Evolutionary conservation across 768 basidiomycete genomes (phyloP).

Genomic region (Phaffia australis): DNA sequence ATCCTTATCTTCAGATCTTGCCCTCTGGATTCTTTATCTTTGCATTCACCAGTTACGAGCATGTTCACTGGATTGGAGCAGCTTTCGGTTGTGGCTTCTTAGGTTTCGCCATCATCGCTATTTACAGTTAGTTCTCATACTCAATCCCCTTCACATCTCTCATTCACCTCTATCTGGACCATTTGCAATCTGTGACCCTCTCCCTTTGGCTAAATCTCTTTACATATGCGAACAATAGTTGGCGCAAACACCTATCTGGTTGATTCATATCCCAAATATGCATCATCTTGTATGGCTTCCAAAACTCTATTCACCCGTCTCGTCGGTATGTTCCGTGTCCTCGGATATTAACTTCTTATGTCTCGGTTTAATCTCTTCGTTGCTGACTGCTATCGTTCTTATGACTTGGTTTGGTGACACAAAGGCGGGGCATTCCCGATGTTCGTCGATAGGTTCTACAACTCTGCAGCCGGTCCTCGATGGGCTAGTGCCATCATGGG

Average conservation of each 20-base stretch:
- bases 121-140: slow-evolving; percentile 4
- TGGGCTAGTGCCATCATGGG: slow-evolving; percentile 13
- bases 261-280: slow-evolving; percentile 18
- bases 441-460: slow-evolving; percentile 20
- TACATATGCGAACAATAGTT: neutral
- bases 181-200: neutral
- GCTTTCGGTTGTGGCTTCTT: slow-evolving; percentile 13
- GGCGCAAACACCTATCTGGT: slow-evolving; percentile 19
- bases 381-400: neutral
- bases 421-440: slow-evolving; percentile 19
- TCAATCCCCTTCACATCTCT: neutral
- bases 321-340: too few species aligned
- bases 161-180: neutral
- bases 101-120: slow-evolving; percentile 13
- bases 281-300: slow-evolving; percentile 21
- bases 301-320: slow-evolving; percentile 14
- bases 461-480: slow-evolving; percentile 6
- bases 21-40: slow-evolving; percentile 25
- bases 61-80: slow-evolving; percentile 23
- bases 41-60: slow-evolving; percentile 12
- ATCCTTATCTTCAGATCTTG: neutral
- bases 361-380: neutral
- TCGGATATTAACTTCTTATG: too few species aligned
- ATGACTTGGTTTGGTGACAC: neutral
- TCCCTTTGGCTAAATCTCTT: neutral